phyloP scores from a whole-genome alignment of 768 basidiomycete species.

The Collybia mongolica region DNA sequence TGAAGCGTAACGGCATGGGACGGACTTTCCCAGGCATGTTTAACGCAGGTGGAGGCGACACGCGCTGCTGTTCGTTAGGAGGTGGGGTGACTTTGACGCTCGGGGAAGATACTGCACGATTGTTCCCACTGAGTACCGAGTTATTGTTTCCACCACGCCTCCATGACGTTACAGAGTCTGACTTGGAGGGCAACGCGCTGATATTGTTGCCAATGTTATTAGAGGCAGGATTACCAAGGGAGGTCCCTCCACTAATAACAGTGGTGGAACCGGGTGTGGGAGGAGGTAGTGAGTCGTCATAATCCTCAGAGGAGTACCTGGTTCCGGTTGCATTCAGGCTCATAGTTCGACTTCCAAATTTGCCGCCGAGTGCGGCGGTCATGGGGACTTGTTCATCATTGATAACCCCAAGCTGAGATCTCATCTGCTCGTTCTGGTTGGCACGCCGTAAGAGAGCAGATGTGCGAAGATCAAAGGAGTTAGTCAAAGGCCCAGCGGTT shows the following conservation, averaged over 20 bases:
- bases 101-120: constrained; percentile 63
- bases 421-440: constrained; percentile 66
- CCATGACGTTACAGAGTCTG: constrained; percentile 79
- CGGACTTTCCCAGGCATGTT: constrained; percentile 40
- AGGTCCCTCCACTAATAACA: constrained; percentile 70
- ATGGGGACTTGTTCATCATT: constrained; percentile 68
- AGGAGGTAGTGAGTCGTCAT: constrained; percentile 45
- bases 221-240: constrained; percentile 55
- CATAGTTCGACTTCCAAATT: constrained; percentile 66
- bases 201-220: constrained; percentile 31
- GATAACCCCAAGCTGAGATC: constrained; percentile 53
- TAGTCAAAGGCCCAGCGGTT: constrained; percentile 69
- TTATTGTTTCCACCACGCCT: constrained; percentile 72
- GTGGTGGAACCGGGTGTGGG: constrained; percentile 62
- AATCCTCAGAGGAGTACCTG: constrained; percentile 33
- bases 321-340: constrained; percentile 37
- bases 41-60: constrained; percentile 46
- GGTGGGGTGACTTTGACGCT: constrained; percentile 75
- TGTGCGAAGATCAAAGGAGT: constrained; percentile 64
- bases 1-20: constrained; percentile 69
- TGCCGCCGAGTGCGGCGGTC: constrained; percentile 78
- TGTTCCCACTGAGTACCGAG: constrained; percentile 62
- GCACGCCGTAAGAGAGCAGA: constrained; percentile 60
- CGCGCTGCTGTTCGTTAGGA: constrained; percentile 48
- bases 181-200: constrained; percentile 62